Base-by-base conservation (phyloP, 2,329 filamentous ascomycete genomes). In the Botryotinia calthae region DNA sequence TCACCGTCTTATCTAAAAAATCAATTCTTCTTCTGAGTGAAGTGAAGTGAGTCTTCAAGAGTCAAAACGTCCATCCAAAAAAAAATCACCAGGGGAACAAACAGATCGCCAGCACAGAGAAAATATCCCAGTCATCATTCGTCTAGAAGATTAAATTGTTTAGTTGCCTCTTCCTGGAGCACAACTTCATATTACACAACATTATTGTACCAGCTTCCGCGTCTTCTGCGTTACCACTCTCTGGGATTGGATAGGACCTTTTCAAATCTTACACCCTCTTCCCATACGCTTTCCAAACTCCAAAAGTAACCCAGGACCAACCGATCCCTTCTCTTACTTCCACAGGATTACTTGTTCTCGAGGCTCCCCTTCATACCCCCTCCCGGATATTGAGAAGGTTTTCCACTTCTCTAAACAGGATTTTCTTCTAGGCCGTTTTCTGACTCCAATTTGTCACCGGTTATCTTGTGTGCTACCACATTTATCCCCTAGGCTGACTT, bases 401-500 rank as follows among this genome's bases (percentile, higher is more conserved):
- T 71, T 37, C 61, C 61, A 66, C 61, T 71, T 71, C 48, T 66
- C 48, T 14, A 22, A 46, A 68, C 62, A 68, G 62, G 51, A 72
- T 68, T 61, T 54, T 54, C 51, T 72, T 72, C 51, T 46, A 40
- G 70, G 58, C 75, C 66, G 75, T 76, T 76, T 73, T 71, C 62
- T 62, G 65, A 70, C 71, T 64, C 70, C 75, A 73, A 72, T 73
- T 73, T 62, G 54, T 70, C 72, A 66, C 72, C 63, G 46, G 70
- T 68, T 66, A 65, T 72, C 51, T 70, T 75, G 73, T 74, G 78
- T 80, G 67, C 74, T 72, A 78, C 78, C 76, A 76, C 76, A 76
- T 75, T 70, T 71, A 71, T 58, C 58, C 59, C 74, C 69, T 74
- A 77, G 77, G 79, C 79, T 80, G 80, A 79, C 79, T 79, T 79